These are phyloP conservation scores for Flaveria ramosissima DNA, from an alignment of 129 eudicot species.

Conservation along the genomic window DNA sequence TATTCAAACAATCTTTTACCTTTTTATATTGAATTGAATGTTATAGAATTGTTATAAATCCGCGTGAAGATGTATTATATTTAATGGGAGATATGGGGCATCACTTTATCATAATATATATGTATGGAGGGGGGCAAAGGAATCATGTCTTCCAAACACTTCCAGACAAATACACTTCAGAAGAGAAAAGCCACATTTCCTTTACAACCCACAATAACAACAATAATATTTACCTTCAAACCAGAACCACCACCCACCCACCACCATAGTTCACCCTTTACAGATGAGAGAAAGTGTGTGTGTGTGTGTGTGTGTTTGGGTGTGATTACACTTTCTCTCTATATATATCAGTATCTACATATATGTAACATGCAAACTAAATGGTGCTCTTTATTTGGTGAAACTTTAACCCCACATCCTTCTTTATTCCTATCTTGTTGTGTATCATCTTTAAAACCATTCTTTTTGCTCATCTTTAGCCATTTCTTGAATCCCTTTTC, in stretches of 20 bases:
- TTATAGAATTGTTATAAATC: constrained; percentile 13
- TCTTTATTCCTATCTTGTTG: constrained; percentile 22
- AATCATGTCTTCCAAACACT: constrained; percentile 81
- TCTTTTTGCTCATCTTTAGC: constrained; percentile 17
- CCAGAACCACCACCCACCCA: constrained; percentile 44
- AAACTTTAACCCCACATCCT: constrained; percentile 35
- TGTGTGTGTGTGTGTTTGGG: not conserved
- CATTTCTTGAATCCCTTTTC: constrained; percentile 25
- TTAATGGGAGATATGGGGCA: constrained; percentile 32
- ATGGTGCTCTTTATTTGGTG: constrained; percentile 32
- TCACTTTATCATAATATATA: constrained; percentile 36
- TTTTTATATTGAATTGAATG: not conserved
- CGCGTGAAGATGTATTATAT: constrained; percentile 31
- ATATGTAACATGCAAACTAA: constrained; percentile 34
- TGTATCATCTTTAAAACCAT: constrained; percentile 35
- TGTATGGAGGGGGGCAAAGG: constrained; percentile 36
- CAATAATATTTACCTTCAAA: constrained; percentile 33
- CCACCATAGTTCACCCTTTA: constrained; percentile 6
- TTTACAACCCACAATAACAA: constrained; percentile 59
- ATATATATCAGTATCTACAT: constrained; percentile 33
- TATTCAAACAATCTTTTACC: not conserved
- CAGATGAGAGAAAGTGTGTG: not conserved
- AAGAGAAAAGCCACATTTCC: constrained; percentile 67
- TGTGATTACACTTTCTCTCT: constrained; percentile 26
- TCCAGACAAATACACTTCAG: constrained; percentile 72